Conservation (phyloP, 2,329 filamentous ascomycete genomes). For the Aspergillus fumigatiaffinis region DNA sequence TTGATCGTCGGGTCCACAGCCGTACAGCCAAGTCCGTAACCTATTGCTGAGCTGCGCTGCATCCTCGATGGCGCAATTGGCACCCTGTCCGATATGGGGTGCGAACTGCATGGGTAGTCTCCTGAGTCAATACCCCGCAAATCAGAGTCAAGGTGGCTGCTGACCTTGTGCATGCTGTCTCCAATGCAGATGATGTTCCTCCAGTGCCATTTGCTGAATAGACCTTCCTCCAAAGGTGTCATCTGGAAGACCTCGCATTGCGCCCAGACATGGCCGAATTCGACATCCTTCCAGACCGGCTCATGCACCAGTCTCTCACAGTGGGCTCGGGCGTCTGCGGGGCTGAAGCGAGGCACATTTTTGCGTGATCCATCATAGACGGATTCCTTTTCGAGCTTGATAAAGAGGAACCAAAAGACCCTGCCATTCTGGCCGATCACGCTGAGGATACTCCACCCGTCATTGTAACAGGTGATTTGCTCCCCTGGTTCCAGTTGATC, state of each 20-base stretch:
- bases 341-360: not conserved
- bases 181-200: not conserved
- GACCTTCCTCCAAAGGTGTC: not conserved
- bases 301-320: not conserved
- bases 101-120: too few species aligned
- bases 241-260: not conserved
- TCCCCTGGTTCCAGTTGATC: conserved; percentile 13
- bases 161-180: not conserved
- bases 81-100: too few species aligned
- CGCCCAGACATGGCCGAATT: not conserved
- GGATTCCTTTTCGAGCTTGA: conserved; percentile 20
- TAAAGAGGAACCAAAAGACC: conserved; percentile 26
- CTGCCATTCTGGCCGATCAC: conserved; percentile 19
- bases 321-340: not conserved
- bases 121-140: too few species aligned
- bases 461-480: conserved; percentile 14
- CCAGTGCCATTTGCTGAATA: not conserved
- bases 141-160: too few species aligned
- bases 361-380: conserved; percentile 3
- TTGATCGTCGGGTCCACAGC: too few species aligned
- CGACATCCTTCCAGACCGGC: not conserved
- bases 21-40: too few species aligned
- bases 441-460: conserved; percentile 15
- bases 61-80: too few species aligned
- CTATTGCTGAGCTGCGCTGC: too few species aligned